Percentiles rank a stretch among this genome's conserved stretches.
Conservation (phyloP, 176 grass and related monocot species). For the Oryza glaberrima region DNA sequence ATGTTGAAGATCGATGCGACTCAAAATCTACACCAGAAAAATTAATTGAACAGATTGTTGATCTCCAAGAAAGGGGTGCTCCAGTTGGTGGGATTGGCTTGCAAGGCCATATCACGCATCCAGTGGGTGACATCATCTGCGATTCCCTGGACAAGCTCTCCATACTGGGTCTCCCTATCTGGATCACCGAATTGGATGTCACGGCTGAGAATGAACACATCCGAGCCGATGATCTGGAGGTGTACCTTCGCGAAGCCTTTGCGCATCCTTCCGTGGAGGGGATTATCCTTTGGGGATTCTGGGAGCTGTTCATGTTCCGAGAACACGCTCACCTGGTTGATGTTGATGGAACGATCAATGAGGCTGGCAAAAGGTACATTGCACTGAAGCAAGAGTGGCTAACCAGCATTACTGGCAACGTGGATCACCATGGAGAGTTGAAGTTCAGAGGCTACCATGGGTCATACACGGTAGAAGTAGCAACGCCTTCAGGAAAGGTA, state of each 20-base stretch:
- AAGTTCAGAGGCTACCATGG: constrained; percentile 91
- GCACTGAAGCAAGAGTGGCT: constrained; percentile 94
- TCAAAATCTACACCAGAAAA: constrained; percentile 84
- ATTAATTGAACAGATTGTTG: constrained; percentile 78
- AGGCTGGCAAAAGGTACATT: constrained; percentile 84
- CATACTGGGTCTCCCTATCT: constrained; percentile 85
- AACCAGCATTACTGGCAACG: constrained; percentile 47
- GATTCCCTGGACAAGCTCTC: constrained; percentile 87
- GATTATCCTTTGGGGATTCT: constrained; percentile 89
- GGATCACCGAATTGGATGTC: constrained; percentile 93
- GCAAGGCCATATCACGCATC: constrained; percentile 90
- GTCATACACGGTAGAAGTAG: constrained; percentile 72
- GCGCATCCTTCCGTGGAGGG: constrained; percentile 82
- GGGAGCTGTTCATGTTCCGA: constrained; percentile 91
- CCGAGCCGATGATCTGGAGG: constrained; percentile 92
- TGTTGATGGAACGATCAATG: constrained; percentile 77
- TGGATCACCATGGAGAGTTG: constrained; percentile 57
- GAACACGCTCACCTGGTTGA: constrained; percentile 80
- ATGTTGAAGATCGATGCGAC: constrained; percentile 94
- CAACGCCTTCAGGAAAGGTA: constrained; percentile 49
- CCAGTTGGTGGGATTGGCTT: constrained; percentile 89
- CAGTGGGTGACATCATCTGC: constrained; percentile 90
- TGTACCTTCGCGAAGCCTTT: constrained; percentile 78
- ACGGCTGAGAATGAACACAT: constrained; percentile 78
- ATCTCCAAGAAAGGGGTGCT: constrained; percentile 83